Conservation (phyloP, 2,329 filamentous ascomycete genomes). For the Simplicillium aogashimaense region DNA sequence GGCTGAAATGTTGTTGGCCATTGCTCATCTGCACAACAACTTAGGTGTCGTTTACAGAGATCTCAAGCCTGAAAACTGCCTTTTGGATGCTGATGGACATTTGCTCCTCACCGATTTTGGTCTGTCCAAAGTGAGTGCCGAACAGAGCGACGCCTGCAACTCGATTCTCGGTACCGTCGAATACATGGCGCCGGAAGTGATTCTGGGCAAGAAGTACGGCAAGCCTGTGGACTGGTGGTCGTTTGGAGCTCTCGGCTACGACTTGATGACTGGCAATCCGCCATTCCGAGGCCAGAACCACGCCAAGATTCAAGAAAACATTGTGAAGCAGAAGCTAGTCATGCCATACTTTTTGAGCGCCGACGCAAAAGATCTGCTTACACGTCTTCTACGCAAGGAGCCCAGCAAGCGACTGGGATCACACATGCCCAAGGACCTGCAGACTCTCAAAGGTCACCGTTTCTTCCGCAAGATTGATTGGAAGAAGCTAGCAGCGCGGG, state of each 20-base stretch:
- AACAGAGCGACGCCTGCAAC: conserved; percentile 58
- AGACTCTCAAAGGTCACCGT: conserved; percentile 78
- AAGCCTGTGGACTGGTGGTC: conserved; percentile 99
- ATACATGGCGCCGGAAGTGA: conserved; percentile 97
- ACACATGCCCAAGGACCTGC: conserved; percentile 81
- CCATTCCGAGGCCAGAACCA: conserved; percentile 89
- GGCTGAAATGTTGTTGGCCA: conserved; percentile 91
- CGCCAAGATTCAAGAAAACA: conserved; percentile 91
- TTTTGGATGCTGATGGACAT: conserved; percentile 84
- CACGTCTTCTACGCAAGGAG: conserved; percentile 82
- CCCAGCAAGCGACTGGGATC: conserved; percentile 81
- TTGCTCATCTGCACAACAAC: conserved; percentile 85
- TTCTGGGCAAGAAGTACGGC: conserved; percentile 80
- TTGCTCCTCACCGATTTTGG: conserved; percentile 94
- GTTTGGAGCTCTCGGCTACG: conserved; percentile 82
- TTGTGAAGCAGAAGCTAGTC: conserved; percentile 81
- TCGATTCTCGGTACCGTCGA: conserved; percentile 92
- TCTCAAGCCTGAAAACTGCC: conserved; percentile 94
- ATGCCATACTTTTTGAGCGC: conserved; percentile 85
- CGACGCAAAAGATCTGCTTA: conserved; percentile 91
- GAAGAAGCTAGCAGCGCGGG: conserved; percentile 72
- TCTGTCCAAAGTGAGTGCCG: conserved; percentile 84
- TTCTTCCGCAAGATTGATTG: conserved; percentile 98
- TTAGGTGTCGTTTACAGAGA: conserved; percentile 95
- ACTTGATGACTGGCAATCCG: conserved; percentile 84